These are phyloP conservation scores for Sungouiozyma intestinalis DNA, from an alignment of 805 yeast genomes.

Conservation along the genomic window DNA sequence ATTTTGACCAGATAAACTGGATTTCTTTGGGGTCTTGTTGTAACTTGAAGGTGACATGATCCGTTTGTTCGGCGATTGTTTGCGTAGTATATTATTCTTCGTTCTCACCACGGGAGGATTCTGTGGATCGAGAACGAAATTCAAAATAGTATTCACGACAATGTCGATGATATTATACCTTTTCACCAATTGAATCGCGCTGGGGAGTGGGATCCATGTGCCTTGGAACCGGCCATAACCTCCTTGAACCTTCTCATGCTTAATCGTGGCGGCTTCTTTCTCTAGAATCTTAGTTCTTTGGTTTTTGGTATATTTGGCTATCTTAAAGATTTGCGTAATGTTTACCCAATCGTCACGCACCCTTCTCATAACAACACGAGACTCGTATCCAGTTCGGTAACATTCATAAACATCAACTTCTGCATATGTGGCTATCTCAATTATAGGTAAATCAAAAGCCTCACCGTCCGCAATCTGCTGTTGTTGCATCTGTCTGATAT, in stretches of 20 bases:
- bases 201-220: slow-evolving; percentile 68
- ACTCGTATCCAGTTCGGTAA: slow-evolving; percentile 42
- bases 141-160: slow-evolving; percentile 41
- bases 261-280: slow-evolving; percentile 57
- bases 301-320: slow-evolving; percentile 69
- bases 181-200: slow-evolving; percentile 49
- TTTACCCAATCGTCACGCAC: slow-evolving; percentile 89
- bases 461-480: not conserved
- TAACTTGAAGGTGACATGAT: slow-evolving; percentile 28
- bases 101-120: slow-evolving; percentile 35
- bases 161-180: slow-evolving; percentile 41
- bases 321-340: slow-evolving; percentile 71
- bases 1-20: slow-evolving; percentile 6
- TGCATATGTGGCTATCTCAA: slow-evolving; percentile 37
- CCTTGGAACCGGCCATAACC: slow-evolving; percentile 83
- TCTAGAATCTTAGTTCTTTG: slow-evolving; percentile 69
- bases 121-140: slow-evolving; percentile 40
- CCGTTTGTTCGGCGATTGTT: slow-evolving; percentile 25
- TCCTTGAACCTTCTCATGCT: slow-evolving; percentile 75
- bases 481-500: not conserved
- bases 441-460: slow-evolving; percentile 11
- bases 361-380: slow-evolving; percentile 60
- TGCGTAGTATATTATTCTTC: slow-evolving; percentile 27
- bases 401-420: slow-evolving; percentile 50
- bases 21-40: slow-evolving; percentile 27